Evolutionary conservation across 495 filamentous ascomycete species (phyloP).

Genomic region (Daldinia childiae): DNA sequence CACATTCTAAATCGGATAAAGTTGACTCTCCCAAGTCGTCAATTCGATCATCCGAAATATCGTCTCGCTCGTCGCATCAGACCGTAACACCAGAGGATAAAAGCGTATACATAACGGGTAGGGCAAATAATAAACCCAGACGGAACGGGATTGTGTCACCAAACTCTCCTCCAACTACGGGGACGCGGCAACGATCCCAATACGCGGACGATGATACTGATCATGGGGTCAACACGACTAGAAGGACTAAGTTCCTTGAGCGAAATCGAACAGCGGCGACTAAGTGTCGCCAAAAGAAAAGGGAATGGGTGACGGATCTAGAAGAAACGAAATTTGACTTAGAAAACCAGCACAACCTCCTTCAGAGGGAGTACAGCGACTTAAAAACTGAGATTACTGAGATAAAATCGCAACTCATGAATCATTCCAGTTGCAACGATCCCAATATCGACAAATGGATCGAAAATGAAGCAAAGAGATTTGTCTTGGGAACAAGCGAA

Average conservation of each 20-base stretch:
- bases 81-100: slow-evolving; percentile 26
- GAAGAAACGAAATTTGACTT: slow-evolving; percentile 59
- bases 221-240: slow-evolving; percentile 39
- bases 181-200: slow-evolving; percentile 25
- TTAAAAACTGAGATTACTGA: slow-evolving; percentile 59
- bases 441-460: slow-evolving; percentile 59
- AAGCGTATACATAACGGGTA: not conserved
- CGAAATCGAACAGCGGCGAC: slow-evolving; percentile 84
- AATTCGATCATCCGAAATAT: slow-evolving; percentile 37
- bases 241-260: slow-evolving; percentile 69
- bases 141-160: not conserved
- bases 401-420: slow-evolving; percentile 67
- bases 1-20: slow-evolving; percentile 18
- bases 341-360: slow-evolving; percentile 48
- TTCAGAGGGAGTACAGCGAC: slow-evolving; percentile 52
- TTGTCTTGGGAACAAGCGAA: slow-evolving; percentile 49
- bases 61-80: slow-evolving; percentile 37
- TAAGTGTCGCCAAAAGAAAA: slow-evolving; percentile 91
- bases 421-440: slow-evolving; percentile 68
- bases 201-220: not conserved
- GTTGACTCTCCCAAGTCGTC: slow-evolving; percentile 29
- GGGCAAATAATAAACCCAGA: slow-evolving; percentile 1
- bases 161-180: slow-evolving; percentile 3
- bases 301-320: slow-evolving; percentile 72
- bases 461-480: slow-evolving; percentile 54